Base-by-base conservation (phyloP, 1,139 yeast genomes). In the Kodamaea sp. region DNA sequence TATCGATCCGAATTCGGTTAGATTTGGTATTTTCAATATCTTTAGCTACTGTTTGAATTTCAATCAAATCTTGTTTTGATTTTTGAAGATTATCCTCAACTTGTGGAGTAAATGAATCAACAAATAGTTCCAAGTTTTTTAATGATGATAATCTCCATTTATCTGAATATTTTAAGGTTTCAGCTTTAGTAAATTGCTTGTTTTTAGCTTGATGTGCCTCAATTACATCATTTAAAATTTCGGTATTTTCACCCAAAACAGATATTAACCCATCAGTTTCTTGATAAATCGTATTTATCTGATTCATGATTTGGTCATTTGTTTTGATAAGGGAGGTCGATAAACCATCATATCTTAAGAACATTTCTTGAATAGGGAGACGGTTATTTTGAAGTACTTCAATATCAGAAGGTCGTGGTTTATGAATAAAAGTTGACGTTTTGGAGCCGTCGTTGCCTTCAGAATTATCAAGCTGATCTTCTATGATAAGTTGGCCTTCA, bases 111-210 rank as follows among this genome's bases (percentile, higher is more conserved):
- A 39, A 31, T 8, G 31, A 33, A 7, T 38, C 24, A 23, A 29
- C 31, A 34, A 44, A 8, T 9, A n/a, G 24, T n/a, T 31, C 32
- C 24, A 48, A 27, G 12, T 50, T 47, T 6, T 24, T 15, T 7
- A 32, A 15, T 8, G 43, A 39, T 2, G 47, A 36, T 12, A 49
- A 38, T 25, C 41, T 37, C 53, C 53, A 49, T 25, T 40, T 35
- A 2, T 44, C 33, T 3, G 45, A 39, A 32, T 41, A 37, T 23
- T 43, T 27, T 28, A 43, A 36, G 2, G 44, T 32, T 20, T 41
- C 43, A 3, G 6, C 12, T 3, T 37, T 30, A 2, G 35, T 27
- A 32, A 40, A 42, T 7, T 32, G 24, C 3, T 28, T 43, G 10
- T 41, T 45, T 4, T 31, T 10, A 2, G 11, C 7, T 8, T 27